Conservation (phyloP, 305 asterid species). For the Solanum hybrid region DNA sequence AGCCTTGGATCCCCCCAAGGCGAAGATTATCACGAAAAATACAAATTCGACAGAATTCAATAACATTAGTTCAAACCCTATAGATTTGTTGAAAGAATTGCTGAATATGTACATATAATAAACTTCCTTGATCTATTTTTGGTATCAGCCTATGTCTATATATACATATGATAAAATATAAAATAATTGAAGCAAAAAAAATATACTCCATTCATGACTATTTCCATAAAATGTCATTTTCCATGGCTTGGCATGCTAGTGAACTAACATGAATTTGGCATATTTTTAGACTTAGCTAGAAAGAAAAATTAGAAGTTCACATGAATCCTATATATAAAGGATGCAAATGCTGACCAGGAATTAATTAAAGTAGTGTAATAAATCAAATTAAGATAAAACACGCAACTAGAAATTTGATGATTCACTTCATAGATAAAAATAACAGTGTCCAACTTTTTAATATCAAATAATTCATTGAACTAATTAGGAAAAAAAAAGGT, state of each 20-base stretch:
- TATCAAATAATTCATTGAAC: not conserved
- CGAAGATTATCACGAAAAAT: not conserved
- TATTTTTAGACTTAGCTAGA: not conserved
- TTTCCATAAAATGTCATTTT: not conserved
- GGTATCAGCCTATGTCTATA: no score
- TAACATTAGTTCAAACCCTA: not conserved
- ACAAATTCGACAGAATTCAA: not conserved
- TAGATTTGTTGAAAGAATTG: not conserved
- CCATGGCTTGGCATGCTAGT: not conserved
- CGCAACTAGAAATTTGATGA: slow-evolving; percentile 9
- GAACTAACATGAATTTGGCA: not conserved
- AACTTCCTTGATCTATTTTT: not conserved
- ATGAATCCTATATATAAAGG: not conserved
- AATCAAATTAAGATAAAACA: slow-evolving; percentile 6
- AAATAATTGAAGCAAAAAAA: not conserved
- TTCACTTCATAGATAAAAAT: not conserved
- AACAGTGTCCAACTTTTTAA: not conserved
- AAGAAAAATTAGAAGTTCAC: not conserved
- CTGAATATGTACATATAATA: not conserved
- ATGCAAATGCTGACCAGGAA: not conserved
- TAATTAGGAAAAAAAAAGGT: not conserved
- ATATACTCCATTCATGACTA: not conserved
- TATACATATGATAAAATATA: not conserved
- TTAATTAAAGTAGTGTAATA: not conserved
- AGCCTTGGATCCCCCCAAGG: not conserved